Conservation (phyloP, 2,329 filamentous ascomycete genomes). For the Claviceps sp. region DNA sequence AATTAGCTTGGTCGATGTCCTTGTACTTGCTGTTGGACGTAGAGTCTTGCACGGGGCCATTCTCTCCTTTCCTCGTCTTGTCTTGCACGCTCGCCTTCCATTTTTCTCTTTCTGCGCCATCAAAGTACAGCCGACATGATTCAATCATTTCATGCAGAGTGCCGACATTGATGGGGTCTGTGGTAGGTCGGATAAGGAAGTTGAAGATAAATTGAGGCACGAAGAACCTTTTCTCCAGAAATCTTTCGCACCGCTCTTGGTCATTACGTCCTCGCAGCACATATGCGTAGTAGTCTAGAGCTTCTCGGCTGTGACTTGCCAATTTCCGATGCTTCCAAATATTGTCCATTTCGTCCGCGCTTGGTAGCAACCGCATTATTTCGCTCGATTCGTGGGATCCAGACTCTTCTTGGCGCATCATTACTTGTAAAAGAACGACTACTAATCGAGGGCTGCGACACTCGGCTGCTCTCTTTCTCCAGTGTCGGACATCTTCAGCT, state of each 20-base stretch:
- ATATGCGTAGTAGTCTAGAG: conserved; percentile 15
- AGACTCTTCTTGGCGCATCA: conserved; percentile 13
- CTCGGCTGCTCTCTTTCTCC: conserved; percentile 11
- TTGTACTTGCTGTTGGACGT: neutral
- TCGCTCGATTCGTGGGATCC: conserved; percentile 7
- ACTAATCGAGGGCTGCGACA: conserved; percentile 16
- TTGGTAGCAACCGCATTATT: conserved; percentile 14
- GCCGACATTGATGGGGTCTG: conserved; percentile 12
- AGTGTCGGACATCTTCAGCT: conserved; percentile 3
- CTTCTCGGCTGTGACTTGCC: conserved; percentile 11
- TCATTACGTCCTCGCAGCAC: conserved; percentile 18
- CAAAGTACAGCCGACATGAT: conserved; percentile 11
- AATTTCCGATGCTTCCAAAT: conserved; percentile 9
- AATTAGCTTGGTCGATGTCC: conserved; percentile 10
- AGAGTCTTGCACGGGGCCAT: conserved; percentile 1
- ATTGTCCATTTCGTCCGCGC: conserved; percentile 11
- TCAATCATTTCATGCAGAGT: conserved; percentile 15
- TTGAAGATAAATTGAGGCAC: conserved; percentile 18
- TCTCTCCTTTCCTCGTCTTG: neutral
- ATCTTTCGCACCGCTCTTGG: conserved; percentile 18
- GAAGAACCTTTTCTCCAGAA: conserved; percentile 12
- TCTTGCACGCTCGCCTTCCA: too few species aligned
- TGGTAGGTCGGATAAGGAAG: conserved; percentile 16
- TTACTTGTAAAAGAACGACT: conserved; percentile 19
- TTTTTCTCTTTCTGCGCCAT: neutral